Conservation (phyloP, 345 rosid species). For the Syzygium aromaticum region DNA sequence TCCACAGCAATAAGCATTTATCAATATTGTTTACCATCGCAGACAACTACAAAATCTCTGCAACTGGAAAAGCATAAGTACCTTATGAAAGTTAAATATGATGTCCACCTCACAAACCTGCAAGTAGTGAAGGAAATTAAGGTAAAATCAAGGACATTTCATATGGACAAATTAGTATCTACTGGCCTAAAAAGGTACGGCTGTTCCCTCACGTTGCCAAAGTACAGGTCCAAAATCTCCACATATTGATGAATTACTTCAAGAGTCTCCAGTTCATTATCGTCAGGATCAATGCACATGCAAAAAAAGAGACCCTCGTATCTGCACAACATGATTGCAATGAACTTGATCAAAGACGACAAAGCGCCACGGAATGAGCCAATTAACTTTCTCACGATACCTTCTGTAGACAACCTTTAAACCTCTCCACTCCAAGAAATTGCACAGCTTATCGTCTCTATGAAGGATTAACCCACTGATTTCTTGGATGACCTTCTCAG, state of each 20-base stretch:
- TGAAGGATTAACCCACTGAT: slow-evolving; percentile 70
- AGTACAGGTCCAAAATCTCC: slow-evolving; percentile 78
- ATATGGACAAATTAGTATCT: background rate
- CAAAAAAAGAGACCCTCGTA: slow-evolving; percentile 92
- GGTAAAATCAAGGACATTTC: too few relatives aligned
- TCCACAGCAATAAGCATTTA: background rate
- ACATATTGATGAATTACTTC: slow-evolving; percentile 91
- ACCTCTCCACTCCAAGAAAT: slow-evolving; percentile 95
- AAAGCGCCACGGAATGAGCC: background rate
- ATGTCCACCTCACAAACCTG: slow-evolving; percentile 89
- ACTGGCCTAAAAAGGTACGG: background rate
- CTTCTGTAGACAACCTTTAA: slow-evolving; percentile 84
- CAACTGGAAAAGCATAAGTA: slow-evolving; percentile 3
- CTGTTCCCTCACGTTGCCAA: slow-evolving; percentile 47
- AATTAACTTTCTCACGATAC: slow-evolving; percentile 6
- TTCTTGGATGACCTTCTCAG: slow-evolving; percentile 65
- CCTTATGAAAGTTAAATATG: slow-evolving; percentile 93
- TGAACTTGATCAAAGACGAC: background rate
- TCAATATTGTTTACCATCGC: background rate
- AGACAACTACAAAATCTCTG: background rate
- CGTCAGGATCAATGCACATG: slow-evolving; percentile 84
- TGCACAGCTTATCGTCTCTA: slow-evolving; percentile 85
- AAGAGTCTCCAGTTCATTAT: slow-evolving; percentile 77
- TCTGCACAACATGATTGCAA: slow-evolving; percentile 16
- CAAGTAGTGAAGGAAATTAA: background rate